These are phyloP conservation scores for Nicotiana sylvestris DNA, from an alignment of 257 asterid species.

Conservation along the genomic window DNA sequence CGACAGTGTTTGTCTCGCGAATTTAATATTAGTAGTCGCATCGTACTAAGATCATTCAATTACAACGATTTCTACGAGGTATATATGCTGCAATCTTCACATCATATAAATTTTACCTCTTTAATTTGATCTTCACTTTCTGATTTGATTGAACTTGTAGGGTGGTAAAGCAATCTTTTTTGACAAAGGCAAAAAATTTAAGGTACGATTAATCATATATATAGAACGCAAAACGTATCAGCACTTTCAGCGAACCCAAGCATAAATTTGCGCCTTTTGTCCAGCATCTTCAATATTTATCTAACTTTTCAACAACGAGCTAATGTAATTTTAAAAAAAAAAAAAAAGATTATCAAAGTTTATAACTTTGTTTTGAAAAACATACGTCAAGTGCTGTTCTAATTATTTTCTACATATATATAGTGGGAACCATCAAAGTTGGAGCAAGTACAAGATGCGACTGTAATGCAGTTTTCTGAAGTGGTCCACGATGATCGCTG, in stretches of 20 bases:
- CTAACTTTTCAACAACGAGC: too few relatives aligned
- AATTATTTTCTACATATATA: not conserved
- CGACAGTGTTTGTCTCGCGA: constrained; percentile 14
- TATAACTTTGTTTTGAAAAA: too few relatives aligned
- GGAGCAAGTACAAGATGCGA: constrained; percentile 13
- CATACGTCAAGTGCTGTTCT: too few relatives aligned
- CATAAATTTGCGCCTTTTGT: too few relatives aligned
- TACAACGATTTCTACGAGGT: constrained; percentile 19
- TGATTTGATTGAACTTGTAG: constrained; percentile 1
- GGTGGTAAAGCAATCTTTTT: constrained; percentile 14
- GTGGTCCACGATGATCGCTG: constrained; percentile 3
- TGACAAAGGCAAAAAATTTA: constrained; percentile 12
- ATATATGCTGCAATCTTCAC: not conserved
- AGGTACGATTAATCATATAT: not conserved
- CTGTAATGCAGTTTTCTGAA: not conserved
- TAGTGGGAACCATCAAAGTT: constrained; percentile 20
- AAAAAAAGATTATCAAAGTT: too few relatives aligned
- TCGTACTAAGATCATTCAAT: not conserved
- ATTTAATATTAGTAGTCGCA: constrained; percentile 11
- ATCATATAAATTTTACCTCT: not conserved
- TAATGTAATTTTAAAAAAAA: too few relatives aligned
- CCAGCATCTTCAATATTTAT: too few relatives aligned
- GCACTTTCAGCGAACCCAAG: too few relatives aligned
- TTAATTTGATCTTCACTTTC: too few relatives aligned
- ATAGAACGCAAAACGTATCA: too few relatives aligned